These are phyloP conservation scores for Poa pratensis DNA, from an alignment of 176 grass and related monocot genomes.

Conservation along the genomic window DNA sequence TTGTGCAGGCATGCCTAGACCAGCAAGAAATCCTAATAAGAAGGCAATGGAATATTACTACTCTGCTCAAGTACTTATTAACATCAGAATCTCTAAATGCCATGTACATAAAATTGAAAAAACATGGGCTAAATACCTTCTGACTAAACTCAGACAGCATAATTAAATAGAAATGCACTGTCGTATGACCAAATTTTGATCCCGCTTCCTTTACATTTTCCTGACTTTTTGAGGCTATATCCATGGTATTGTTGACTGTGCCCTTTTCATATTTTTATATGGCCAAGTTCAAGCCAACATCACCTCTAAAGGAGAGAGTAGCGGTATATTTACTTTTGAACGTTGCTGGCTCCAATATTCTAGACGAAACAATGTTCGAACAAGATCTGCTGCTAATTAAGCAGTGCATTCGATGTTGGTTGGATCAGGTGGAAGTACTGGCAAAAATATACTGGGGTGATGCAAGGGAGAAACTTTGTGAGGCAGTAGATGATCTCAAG, in stretches of 20 bases:
- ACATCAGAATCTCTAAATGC: neutral
- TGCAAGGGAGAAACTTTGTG: conserved; percentile 85
- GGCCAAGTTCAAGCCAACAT: neutral
- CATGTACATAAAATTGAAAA: neutral
- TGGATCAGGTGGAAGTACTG: conserved; percentile 71
- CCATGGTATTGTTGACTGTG: neutral
- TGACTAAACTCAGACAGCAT: neutral
- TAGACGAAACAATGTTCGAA: conserved; percentile 15
- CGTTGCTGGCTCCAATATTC: neutral
- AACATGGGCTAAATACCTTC: neutral
- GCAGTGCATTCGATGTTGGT: neutral
- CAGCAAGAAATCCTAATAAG: neutral
- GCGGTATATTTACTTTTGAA: neutral
- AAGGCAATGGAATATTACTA: neutral
- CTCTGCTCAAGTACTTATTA: neutral
- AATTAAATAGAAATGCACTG: neutral
- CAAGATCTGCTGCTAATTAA: conserved; percentile 8
- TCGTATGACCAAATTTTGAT: neutral
- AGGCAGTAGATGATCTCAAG: conserved; percentile 82
- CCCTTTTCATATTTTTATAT: neutral
- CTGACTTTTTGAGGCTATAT: neutral
- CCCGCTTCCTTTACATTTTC: neutral
- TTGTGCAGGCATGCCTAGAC: neutral
- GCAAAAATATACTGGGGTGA: conserved; percentile 93
- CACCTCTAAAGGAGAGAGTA: neutral